These are phyloP conservation scores for Flaveria sonorensis DNA, from an alignment of 129 eudicot species.

Conservation along the genomic window DNA sequence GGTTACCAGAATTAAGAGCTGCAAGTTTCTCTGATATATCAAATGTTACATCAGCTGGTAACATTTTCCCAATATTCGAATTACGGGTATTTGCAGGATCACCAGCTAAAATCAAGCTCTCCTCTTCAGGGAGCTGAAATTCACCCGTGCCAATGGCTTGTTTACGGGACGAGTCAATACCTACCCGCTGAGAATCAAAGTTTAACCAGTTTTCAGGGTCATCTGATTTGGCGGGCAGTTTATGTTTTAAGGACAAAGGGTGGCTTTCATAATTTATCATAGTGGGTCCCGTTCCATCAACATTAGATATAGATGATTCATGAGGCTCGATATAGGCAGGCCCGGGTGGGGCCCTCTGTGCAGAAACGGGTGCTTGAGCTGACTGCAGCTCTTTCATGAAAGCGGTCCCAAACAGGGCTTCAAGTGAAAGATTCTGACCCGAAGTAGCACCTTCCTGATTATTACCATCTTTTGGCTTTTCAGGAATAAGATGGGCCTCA, in stretches of 20 bases:
- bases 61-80: constrained; percentile 25
- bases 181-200: constrained; percentile 42
- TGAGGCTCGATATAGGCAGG: constrained; percentile 41
- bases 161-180: constrained; percentile 27
- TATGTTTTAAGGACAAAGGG: constrained; percentile 30
- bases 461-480: constrained; percentile 41
- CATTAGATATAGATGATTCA: constrained; percentile 34
- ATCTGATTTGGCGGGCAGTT: constrained; percentile 40
- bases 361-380: constrained; percentile 85
- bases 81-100: constrained; percentile 43
- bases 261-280: constrained; percentile 35
- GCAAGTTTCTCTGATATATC: constrained; percentile 65
- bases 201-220: constrained; percentile 53
- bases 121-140: constrained; percentile 70
- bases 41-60: constrained; percentile 44
- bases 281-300: constrained; percentile 39
- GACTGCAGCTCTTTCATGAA: constrained; percentile 95
- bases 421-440: constrained; percentile 71
- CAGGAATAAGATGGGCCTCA: constrained; percentile 27
- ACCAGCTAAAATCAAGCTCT: constrained; percentile 50
- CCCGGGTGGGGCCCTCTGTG: constrained; percentile 55
- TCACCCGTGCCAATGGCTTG: constrained; percentile 42
- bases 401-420: constrained; percentile 87
- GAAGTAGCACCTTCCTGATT: constrained; percentile 31
- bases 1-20: constrained; percentile 49